These are phyloP conservation scores for Phialocephala subalpina DNA, from an alignment of 2,329 filamentous ascomycete genomes.

Conservation along the genomic window DNA sequence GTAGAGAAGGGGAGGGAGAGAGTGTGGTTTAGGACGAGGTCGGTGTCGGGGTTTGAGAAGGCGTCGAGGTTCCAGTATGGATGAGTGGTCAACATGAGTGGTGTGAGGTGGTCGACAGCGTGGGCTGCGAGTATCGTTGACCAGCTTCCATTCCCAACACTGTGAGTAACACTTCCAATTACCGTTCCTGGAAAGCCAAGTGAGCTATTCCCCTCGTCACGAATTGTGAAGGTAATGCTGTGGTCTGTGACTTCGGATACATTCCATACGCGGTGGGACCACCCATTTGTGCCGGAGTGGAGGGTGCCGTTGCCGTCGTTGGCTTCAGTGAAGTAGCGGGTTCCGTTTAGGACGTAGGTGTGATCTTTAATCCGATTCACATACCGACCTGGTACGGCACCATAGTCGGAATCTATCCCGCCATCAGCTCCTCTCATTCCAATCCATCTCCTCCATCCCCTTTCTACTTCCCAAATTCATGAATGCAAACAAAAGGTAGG, in stretches of 20 bases:
- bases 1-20: constrained; percentile 76
- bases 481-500: background rate
- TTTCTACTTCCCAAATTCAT: no score
- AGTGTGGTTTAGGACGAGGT: constrained; percentile 72
- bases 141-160: constrained; percentile 70
- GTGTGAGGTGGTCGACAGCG: constrained; percentile 75
- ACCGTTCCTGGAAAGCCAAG: constrained; percentile 69
- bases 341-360: constrained; percentile 68
- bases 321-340: constrained; percentile 59
- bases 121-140: constrained; percentile 75
- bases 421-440: no score
- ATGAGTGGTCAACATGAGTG: constrained; percentile 78
- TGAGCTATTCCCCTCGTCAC: constrained; percentile 61
- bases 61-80: constrained; percentile 77
- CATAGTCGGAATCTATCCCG: constrained; percentile 67
- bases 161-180: constrained; percentile 68
- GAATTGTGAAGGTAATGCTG: constrained; percentile 72
- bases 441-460: background rate
- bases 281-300: constrained; percentile 73
- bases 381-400: constrained; percentile 76
- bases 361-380: constrained; percentile 83
- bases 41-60: constrained; percentile 72
- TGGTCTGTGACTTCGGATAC: constrained; percentile 60
- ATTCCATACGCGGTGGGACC: constrained; percentile 74
- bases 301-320: constrained; percentile 65